These are phyloP conservation scores for Hortiboletus flavorubellus DNA, from an alignment of 768 basidiomycete genomes.

Conservation along the genomic window DNA sequence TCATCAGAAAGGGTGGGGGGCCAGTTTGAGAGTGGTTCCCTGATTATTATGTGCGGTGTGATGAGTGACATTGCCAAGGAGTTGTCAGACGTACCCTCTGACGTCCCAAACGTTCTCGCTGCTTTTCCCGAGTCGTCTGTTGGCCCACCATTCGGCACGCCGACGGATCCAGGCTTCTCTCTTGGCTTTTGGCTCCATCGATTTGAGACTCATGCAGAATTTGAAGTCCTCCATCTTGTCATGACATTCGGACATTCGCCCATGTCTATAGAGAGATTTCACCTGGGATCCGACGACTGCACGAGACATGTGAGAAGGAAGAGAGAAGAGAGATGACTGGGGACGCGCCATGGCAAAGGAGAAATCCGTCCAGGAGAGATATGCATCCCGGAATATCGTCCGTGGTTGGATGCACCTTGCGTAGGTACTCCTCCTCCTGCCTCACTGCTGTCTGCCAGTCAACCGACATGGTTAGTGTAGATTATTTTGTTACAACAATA, in stretches of 20 bases:
- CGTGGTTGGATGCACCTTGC: constrained; percentile 63
- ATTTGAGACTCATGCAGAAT: constrained; percentile 85
- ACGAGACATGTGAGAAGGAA: constrained; percentile 9
- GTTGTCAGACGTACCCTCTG: constrained; percentile 57
- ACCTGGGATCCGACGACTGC: constrained; percentile 78
- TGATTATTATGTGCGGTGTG: constrained; percentile 1
- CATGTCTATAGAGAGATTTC: constrained; percentile 84
- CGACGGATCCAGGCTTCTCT: constrained; percentile 82
- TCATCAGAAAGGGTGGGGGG: constrained; percentile 25
- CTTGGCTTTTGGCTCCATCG: constrained; percentile 70
- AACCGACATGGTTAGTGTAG: constrained; percentile 25
- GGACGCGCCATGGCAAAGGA: constrained; percentile 62
- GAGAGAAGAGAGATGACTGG: not conserved
- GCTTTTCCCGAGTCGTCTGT: constrained; percentile 66
- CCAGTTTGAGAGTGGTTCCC: constrained; percentile 27
- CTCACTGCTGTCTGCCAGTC: constrained; percentile 55
- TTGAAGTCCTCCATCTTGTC: constrained; percentile 90
- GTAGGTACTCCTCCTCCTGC: constrained; percentile 68
- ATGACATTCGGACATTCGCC: constrained; percentile 65
- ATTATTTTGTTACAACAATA: constrained; percentile 3
- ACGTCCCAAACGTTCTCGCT: constrained; percentile 96
- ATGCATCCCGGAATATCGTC: constrained; percentile 84
- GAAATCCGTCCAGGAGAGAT: constrained; percentile 67
- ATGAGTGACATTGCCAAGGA: not conserved
- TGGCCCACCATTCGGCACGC: constrained; percentile 94